Evolutionary conservation across 331 rosid species (phyloP).

Genomic region (Acacia concinna): DNA sequence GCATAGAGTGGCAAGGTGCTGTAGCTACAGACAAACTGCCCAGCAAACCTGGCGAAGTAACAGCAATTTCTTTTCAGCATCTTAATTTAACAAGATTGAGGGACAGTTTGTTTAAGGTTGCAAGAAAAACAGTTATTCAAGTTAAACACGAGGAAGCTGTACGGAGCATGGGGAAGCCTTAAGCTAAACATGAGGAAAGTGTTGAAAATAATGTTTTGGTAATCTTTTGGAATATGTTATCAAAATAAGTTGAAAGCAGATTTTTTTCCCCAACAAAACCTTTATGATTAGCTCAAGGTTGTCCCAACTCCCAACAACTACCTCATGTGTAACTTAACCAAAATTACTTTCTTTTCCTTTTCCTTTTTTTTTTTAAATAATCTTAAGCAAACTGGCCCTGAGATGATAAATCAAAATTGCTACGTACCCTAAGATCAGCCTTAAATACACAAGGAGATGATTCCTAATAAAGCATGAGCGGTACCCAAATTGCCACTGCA

Average conservation of each 20-base stretch:
- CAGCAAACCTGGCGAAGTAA: slow-evolving; percentile 68
- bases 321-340: background rate
- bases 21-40: slow-evolving; percentile 95
- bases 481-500: slow-evolving; percentile 98
- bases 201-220: background rate
- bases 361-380: too few species aligned
- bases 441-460: slow-evolving; percentile 69
- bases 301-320: background rate
- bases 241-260: background rate
- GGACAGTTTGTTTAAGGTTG: background rate
- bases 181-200: background rate
- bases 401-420: slow-evolving; percentile 14
- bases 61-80: slow-evolving; percentile 20
- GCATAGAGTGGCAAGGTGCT: slow-evolving; percentile 97
- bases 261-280: background rate
- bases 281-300: too few species aligned
- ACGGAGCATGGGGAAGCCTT: background rate
- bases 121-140: background rate
- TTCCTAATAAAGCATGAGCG: slow-evolving; percentile 77
- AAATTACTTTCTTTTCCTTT: background rate
- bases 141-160: background rate
- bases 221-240: background rate
- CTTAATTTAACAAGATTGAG: background rate
- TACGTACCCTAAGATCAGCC: slow-evolving; percentile 89
- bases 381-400: background rate